A percentile compares a stretch with the other conserved stretches of the same genome.
These are phyloP conservation scores for Malassezia psittaci DNA, from an alignment of 1,284 basidiomycete genomes.

Conservation along the genomic window DNA sequence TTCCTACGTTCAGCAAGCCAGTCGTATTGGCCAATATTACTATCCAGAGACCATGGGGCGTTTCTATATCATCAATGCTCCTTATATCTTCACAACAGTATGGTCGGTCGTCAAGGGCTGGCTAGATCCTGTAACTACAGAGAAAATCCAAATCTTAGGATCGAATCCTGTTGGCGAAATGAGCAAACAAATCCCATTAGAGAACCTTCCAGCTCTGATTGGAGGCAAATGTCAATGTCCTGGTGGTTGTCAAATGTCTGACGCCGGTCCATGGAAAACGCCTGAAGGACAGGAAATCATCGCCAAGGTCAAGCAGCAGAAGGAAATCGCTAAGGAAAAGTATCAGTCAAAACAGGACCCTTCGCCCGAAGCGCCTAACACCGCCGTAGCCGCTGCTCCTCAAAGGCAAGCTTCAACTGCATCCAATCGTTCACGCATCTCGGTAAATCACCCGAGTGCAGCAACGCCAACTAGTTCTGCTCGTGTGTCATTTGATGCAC, in stretches of 20 bases:
- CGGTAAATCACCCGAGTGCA: neutral
- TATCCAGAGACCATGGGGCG: slow-evolving; percentile 71
- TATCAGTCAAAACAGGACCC: slow-evolving; percentile 3
- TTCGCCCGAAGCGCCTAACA: neutral
- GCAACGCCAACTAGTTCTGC: neutral
- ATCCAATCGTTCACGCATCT: neutral
- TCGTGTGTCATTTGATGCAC: too few relatives aligned
- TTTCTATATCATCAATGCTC: slow-evolving; percentile 73
- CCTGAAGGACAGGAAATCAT: slow-evolving; percentile 43
- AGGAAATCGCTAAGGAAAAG: slow-evolving; percentile 20
- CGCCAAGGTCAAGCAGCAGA: slow-evolving; percentile 30
- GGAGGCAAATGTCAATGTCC: slow-evolving; percentile 71
- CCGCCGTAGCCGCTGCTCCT: neutral
- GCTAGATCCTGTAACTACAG: slow-evolving; percentile 87
- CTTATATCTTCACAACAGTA: slow-evolving; percentile 79
- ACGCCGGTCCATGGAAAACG: slow-evolving; percentile 84
- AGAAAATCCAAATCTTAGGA: slow-evolving; percentile 54
- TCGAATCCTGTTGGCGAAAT: slow-evolving; percentile 33
- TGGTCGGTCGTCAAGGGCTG: slow-evolving; percentile 85
- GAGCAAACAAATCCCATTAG: slow-evolving; percentile 56
- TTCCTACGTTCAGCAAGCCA: slow-evolving; percentile 73
- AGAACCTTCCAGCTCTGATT: slow-evolving; percentile 73
- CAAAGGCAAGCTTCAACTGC: neutral
- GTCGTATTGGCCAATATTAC: slow-evolving; percentile 75
- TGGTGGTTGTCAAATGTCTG: slow-evolving; percentile 74